Percentiles rank a stretch among this genome's conserved stretches.
These are phyloP conservation scores for Ogataea haglerorum DNA, from an alignment of 805 yeast genomes.

Conservation along the genomic window DNA sequence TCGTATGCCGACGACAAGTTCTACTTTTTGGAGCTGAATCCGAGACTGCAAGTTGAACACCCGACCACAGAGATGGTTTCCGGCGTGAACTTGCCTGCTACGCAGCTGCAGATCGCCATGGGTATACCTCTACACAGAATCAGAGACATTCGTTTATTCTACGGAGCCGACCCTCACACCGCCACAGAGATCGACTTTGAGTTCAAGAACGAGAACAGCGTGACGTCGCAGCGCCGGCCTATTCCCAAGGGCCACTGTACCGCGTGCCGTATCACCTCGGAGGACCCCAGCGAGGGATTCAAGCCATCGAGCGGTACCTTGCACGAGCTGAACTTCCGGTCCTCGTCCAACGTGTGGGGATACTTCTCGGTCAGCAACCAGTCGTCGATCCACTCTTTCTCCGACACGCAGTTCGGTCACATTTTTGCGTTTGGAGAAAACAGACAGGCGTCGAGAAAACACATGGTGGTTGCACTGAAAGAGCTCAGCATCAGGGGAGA, in stretches of 20 bases:
- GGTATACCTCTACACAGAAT: conserved; percentile 97
- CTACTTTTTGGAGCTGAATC: conserved; percentile 94
- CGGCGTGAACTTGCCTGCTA: conserved; percentile 97
- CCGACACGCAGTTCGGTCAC: conserved; percentile 99
- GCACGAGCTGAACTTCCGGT: conserved; percentile 94
- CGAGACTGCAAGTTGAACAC: conserved; percentile 99
- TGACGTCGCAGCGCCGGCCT: conserved; percentile 84
- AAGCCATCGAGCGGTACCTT: conserved; percentile 97
- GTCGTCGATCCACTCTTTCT: conserved; percentile 95
- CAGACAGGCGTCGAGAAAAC: conserved; percentile 95
- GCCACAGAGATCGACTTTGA: conserved; percentile 88
- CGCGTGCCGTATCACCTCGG: conserved; percentile 98
- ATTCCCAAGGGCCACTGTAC: conserved; percentile 98
- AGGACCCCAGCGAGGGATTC: conserved; percentile 99
- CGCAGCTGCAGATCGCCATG: conserved; percentile 98
- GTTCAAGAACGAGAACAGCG: conserved; percentile 68
- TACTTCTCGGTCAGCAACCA: conserved; percentile 95
- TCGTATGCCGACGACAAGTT: conserved; percentile 92
- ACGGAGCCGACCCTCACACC: conserved; percentile 95
- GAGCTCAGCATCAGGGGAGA: conserved; percentile 98
- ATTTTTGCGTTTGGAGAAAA: conserved; percentile 98
- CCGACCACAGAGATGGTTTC: conserved; percentile 99
- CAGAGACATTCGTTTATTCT: conserved; percentile 84
- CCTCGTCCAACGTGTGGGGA: conserved; percentile 99
- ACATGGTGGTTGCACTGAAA: conserved; percentile 97